These are phyloP conservation scores for Chrysosporium queenslandicum DNA, from an alignment of 2,329 filamentous ascomycete genomes.

Conservation along the genomic window DNA sequence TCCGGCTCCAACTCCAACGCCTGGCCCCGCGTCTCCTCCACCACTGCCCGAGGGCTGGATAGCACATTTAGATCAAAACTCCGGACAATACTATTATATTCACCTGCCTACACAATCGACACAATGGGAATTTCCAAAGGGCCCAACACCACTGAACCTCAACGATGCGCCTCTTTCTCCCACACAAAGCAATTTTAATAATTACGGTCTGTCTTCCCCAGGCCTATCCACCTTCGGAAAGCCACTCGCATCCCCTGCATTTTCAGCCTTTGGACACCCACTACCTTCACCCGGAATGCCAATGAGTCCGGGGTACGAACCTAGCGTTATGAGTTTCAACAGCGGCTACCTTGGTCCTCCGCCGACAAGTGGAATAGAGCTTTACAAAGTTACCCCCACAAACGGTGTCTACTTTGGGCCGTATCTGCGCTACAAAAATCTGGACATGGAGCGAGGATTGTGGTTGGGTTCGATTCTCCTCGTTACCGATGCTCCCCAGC, in stretches of 20 bases:
- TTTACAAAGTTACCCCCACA: constrained; percentile 86
- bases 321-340: constrained; percentile 75
- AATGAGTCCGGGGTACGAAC: constrained; percentile 71
- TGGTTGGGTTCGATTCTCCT: constrained; percentile 94
- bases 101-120: constrained; percentile 90
- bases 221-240: constrained; percentile 39
- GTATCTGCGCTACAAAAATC: constrained; percentile 90
- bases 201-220: constrained; percentile 24
- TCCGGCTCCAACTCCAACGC: constrained; percentile 30
- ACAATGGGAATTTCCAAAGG: constrained; percentile 98
- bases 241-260: constrained; percentile 61
- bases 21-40: constrained; percentile 71
- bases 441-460: constrained; percentile 81
- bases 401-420: constrained; percentile 98
- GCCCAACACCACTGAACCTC: constrained; percentile 76
- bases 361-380: constrained; percentile 75
- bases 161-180: constrained; percentile 77
- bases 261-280: constrained; percentile 49
- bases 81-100: constrained; percentile 98
- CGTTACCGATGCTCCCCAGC: constrained; percentile 80
- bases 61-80: constrained; percentile 87
- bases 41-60: constrained; percentile 97
- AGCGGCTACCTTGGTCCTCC: constrained; percentile 85
- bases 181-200: constrained; percentile 59
- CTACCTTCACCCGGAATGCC: constrained; percentile 73